Conservation (phyloP, 2,329 filamentous ascomycete genomes). For the Magnaporthiopsis incrustans region DNA sequence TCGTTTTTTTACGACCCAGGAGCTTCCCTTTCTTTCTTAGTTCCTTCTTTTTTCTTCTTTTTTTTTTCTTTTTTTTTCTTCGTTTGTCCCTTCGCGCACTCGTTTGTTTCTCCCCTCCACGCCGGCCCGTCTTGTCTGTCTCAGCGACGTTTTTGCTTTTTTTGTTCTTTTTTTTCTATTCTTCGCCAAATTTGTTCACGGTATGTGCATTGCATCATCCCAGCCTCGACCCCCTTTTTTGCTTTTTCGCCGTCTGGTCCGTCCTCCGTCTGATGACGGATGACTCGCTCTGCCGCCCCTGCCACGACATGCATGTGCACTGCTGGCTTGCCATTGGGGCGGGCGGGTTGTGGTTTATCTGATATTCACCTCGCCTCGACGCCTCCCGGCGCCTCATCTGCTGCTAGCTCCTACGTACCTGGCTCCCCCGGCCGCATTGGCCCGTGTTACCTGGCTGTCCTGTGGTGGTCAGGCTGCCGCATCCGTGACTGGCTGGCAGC, state of each 20-base stretch:
- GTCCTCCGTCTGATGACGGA: not conserved
- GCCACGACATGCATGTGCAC: not conserved
- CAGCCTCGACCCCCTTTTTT: not conserved
- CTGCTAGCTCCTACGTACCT: not conserved
- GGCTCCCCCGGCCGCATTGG: not conserved
- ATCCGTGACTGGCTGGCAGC: not conserved
- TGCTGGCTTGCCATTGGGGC: not conserved
- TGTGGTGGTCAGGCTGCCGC: not conserved
- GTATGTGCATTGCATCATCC: not conserved
- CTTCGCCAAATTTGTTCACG: not conserved
- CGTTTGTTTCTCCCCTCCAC: not conserved
- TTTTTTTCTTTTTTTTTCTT: not conserved
- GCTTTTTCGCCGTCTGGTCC: not conserved
- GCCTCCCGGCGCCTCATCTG: too few relatives aligned
- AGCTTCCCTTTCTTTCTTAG: not conserved
- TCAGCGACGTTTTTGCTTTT: not conserved
- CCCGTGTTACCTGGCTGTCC: not conserved
- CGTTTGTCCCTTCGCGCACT: not conserved
- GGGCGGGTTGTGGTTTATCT: not conserved
- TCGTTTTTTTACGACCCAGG: not conserved
- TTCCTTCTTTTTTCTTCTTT: not conserved
- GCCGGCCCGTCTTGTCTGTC: not conserved
- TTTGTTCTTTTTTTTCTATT: not conserved
- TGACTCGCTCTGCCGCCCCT: not conserved
- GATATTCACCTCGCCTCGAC: not conserved